These are phyloP conservation scores for Circinella minor DNA, from an alignment of 371 early-diverging fungal genomes.

Conservation along the genomic window DNA sequence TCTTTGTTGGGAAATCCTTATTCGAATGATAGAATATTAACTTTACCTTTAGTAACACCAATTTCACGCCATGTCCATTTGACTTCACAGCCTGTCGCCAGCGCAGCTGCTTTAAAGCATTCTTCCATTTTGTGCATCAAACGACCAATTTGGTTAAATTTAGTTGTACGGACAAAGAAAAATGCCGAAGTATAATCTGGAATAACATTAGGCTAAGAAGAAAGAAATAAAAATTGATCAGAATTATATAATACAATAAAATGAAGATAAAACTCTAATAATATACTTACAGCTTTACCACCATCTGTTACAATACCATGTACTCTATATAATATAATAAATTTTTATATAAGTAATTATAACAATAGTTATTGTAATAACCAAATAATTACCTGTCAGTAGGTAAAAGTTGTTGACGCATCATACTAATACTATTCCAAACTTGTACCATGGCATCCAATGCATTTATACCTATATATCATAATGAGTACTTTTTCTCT, in stretches of 20 bases:
- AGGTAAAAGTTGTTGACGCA: slow-evolving; percentile 72
- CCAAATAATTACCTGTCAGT: slow-evolving; percentile 27
- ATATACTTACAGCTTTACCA: slow-evolving; percentile 57
- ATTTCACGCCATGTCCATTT: slow-evolving; percentile 61
- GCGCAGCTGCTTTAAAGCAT: slow-evolving; percentile 71
- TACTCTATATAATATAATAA: slow-evolving; percentile 37
- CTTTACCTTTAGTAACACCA: slow-evolving; percentile 43
- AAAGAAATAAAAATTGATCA: slow-evolving; percentile 2
- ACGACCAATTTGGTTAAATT: slow-evolving; percentile 45
- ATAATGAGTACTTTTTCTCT: not conserved
- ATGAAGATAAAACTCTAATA: not conserved
- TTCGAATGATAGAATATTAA: too few relatives aligned
- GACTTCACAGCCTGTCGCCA: slow-evolving; percentile 75
- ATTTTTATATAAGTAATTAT: not conserved
- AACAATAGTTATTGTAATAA: too few relatives aligned
- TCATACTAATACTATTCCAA: slow-evolving; percentile 61
- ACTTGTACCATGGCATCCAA: slow-evolving; percentile 64
- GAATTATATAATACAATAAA: slow-evolving; percentile 19
- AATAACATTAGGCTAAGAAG: slow-evolving; percentile 56
- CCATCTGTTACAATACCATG: slow-evolving; percentile 72
- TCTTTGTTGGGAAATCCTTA: too few relatives aligned
- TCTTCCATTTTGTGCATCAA: slow-evolving; percentile 56
- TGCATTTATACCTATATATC: slow-evolving; percentile 57
- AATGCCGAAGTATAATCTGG: slow-evolving; percentile 67
- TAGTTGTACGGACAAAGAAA: slow-evolving; percentile 66